Conservation (phyloP, 805 yeast species). For the Ogataea methylovora region DNA sequence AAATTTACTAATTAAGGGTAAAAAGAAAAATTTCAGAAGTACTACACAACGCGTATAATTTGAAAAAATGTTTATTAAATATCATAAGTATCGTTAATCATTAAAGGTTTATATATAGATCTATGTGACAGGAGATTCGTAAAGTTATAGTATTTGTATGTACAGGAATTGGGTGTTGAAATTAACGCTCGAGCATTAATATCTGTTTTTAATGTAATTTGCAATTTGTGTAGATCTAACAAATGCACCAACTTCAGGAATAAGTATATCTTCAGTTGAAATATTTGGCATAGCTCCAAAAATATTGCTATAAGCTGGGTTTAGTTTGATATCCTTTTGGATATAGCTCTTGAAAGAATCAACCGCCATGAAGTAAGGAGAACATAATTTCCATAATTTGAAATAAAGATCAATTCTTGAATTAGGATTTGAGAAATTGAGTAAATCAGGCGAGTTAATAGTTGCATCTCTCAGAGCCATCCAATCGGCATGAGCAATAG, state of each 20-base stretch:
- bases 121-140: too few species aligned
- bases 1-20: too few species aligned
- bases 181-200: too few species aligned
- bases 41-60: too few species aligned
- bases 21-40: too few species aligned
- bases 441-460: slow-evolving; percentile 29
- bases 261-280: slow-evolving; percentile 27
- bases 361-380: slow-evolving; percentile 36
- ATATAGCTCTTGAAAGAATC: slow-evolving; percentile 35
- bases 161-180: too few species aligned
- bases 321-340: slow-evolving; percentile 33
- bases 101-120: too few species aligned
- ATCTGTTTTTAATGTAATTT: too few species aligned
- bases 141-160: too few species aligned
- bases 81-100: too few species aligned
- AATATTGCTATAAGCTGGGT: slow-evolving; percentile 28
- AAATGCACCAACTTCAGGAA: slow-evolving; percentile 26
- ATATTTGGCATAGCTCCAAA: slow-evolving; percentile 22
- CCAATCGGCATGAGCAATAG: slow-evolving; percentile 79
- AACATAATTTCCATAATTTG: slow-evolving; percentile 42
- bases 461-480: slow-evolving; percentile 80
- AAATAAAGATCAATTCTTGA: slow-evolving; percentile 47
- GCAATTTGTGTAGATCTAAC: too few species aligned
- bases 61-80: too few species aligned
- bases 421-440: slow-evolving; percentile 11